These are phyloP conservation scores for Nicotiana tomentosiformis DNA, from an alignment of 257 asterid species.

Conservation along the genomic window DNA sequence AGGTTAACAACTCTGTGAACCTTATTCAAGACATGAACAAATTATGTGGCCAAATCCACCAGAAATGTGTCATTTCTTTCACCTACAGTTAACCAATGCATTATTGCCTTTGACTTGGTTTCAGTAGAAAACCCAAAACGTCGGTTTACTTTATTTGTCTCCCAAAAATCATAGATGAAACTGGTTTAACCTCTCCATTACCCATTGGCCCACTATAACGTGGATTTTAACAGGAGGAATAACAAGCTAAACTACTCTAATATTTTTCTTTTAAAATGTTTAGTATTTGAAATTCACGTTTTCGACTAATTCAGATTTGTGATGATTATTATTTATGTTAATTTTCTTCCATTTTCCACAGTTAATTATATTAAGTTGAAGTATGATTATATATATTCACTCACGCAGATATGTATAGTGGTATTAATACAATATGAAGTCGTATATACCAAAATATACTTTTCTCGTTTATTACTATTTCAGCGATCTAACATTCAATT, in stretches of 20 bases:
- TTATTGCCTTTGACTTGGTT: background rate
- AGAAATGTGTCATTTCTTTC: background rate
- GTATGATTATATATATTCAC: too few relatives aligned
- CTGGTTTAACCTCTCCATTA: constrained; percentile 8
- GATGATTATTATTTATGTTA: too few relatives aligned
- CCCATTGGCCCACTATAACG: background rate
- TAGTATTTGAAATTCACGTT: background rate
- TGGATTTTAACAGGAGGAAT: background rate
- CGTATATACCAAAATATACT: background rate
- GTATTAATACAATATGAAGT: too few relatives aligned
- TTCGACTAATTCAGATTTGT: background rate
- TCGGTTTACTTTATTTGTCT: background rate
- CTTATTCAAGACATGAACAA: background rate
- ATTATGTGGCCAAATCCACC: background rate
- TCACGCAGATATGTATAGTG: too few relatives aligned
- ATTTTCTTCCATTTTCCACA: too few relatives aligned
- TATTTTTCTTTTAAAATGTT: background rate
- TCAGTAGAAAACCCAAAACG: background rate
- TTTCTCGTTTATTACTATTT: background rate
- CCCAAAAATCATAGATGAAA: background rate
- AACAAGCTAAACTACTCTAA: background rate
- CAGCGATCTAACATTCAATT: background rate
- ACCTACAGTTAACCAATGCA: background rate
- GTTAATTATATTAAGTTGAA: too few relatives aligned
- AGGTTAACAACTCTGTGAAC: background rate